Evolutionary conservation across 2,329 filamentous ascomycete genomes (phyloP).

Genomic region (Tolypocladium pustulatum): DNA sequence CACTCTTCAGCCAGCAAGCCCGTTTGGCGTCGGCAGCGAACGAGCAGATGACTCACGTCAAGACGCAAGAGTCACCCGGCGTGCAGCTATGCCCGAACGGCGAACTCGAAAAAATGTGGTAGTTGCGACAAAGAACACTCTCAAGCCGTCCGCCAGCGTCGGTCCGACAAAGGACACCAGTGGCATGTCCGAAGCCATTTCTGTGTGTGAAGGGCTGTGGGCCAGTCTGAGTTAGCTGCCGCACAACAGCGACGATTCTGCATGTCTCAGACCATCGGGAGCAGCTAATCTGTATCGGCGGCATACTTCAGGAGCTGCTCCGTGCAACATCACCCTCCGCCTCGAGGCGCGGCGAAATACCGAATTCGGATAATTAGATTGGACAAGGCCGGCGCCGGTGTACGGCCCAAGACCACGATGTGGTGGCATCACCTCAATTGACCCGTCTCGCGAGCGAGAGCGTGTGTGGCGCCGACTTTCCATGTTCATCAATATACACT

Average conservation of each 20-base stretch:
- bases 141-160: neutral
- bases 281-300: neutral
- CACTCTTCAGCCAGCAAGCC: neutral
- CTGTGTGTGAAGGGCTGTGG: neutral
- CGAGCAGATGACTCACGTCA: neutral
- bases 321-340: neutral
- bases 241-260: neutral
- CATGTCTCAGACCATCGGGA: neutral
- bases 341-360: neutral
- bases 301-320: neutral
- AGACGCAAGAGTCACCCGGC: neutral
- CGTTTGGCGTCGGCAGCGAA: neutral
- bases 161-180: neutral
- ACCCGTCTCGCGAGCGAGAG: neutral
- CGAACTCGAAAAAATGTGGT: neutral
- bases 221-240: neutral
- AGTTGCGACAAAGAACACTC: neutral
- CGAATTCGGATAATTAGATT: neutral
- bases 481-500: neutral
- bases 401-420: neutral
- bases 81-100: neutral
- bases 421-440: neutral
- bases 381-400: neutral
- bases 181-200: neutral
- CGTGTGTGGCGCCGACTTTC: neutral